Evolutionary conservation across 1,139 yeast genomes (phyloP), one percentile per base, ranked within the genome.

Genomic region (Taiozyma sp.): DNA sequence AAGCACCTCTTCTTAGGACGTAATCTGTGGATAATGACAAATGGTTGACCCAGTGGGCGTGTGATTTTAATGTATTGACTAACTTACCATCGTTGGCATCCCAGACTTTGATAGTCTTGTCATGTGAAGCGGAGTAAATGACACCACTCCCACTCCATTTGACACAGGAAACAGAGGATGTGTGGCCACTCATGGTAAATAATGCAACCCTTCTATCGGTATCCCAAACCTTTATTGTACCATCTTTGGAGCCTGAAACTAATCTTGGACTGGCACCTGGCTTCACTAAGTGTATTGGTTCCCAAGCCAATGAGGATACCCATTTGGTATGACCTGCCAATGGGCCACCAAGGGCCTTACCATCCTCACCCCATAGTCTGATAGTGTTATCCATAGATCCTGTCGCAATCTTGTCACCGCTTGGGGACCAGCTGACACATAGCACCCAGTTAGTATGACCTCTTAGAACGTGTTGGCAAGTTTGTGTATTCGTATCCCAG

Each of bases 21-120:
- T 86, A 86, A 65, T 93, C 99, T 0, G 98, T 92, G 2, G 96
- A 88, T 46, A 93, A 73, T 0, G 97, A 87, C 57, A 93, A 75
- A 69, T 93, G 98, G 67, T 93, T 93, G 48, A 93, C 96, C 98
- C 99, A 93, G 70, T 95, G 99, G 3, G 96, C 98, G 67, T 93
- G 99, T 46, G 95, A 81, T 66, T 84, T 84, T 57, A 93, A 73
- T 1, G 89, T 84, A 64, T 87, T 91, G 44, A 89, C 76, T 60
- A 96, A 81, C 61, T 81, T 83, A 24, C 97, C 97, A 44, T 79
- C 78, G 23, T 86, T 85, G 49, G 84, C 75, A 64, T 89, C 95
- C 99, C 99, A 93, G 1, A 89, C 89, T 67, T 86, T 86, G 58
- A 93, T 87, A 4, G 97, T 88, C 67, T 91, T 93, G 69, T 93